Evolutionary conservation across 108 stramenopile genomes (phyloP).

Genomic region (Nitzschia putrida): DNA sequence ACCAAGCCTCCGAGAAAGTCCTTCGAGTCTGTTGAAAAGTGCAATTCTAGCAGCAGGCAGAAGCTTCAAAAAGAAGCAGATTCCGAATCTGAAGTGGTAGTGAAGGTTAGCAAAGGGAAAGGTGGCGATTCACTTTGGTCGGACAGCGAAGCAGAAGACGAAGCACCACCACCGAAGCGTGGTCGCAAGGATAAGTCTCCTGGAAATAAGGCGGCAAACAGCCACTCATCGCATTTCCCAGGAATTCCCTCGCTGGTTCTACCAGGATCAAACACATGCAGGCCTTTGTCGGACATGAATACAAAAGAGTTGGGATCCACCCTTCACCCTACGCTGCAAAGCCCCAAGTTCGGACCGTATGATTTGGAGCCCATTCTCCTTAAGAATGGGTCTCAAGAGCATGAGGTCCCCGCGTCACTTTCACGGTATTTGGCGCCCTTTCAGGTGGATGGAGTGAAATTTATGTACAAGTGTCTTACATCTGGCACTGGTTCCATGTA

Average conservation of each 20-base stretch:
- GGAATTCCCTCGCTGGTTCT: no score
- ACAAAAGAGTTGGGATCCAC: slow-evolving; percentile 1
- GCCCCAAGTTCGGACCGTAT: slow-evolving; percentile 72
- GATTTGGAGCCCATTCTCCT: slow-evolving; percentile 38
- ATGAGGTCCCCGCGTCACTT: slow-evolving; percentile 77
- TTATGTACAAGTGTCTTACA: slow-evolving; percentile 68
- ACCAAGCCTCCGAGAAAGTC: no score
- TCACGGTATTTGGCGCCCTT: slow-evolving; percentile 75
- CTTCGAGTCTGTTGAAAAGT: no score
- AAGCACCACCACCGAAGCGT: neutral
- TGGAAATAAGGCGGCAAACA: no score
- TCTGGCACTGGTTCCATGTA: slow-evolving; percentile 48
- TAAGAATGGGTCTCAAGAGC: slow-evolving; percentile 22
- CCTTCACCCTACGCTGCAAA: slow-evolving; percentile 63
- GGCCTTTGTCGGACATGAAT: neutral
- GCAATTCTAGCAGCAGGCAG: no score
- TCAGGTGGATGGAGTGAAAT: slow-evolving; percentile 76
- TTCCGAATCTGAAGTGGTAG: neutral
- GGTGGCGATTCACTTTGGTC: slow-evolving; percentile 19
- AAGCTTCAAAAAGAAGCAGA: neutral
- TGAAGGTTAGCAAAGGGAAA: neutral
- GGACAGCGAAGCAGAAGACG: slow-evolving; percentile 19
- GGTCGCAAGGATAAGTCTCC: neutral
- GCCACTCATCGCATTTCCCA: no score
- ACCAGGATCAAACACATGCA: no score